Conservation (phyloP, 441 rosid species). For the Adansonia rubrostipa region DNA sequence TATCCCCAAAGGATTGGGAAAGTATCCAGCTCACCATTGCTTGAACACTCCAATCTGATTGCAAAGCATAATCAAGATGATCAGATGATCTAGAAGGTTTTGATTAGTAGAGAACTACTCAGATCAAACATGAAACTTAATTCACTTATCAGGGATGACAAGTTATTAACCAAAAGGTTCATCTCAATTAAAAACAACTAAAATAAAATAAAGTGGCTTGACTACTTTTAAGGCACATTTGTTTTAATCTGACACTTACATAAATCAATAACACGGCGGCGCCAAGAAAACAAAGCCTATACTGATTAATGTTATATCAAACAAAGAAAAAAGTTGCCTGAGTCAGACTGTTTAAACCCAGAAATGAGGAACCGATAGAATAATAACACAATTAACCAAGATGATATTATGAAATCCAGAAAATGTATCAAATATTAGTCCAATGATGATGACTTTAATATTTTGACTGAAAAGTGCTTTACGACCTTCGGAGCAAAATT, state of each 20-base stretch:
- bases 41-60: conserved; percentile 76
- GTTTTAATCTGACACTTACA: neutral
- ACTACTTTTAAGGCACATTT: neutral
- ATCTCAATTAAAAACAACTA: neutral
- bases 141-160: conserved; percentile 1
- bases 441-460: neutral
- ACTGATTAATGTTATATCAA: too few species aligned
- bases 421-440: neutral
- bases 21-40: conserved; percentile 70
- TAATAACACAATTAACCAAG: neutral
- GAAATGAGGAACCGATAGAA: neutral
- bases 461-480: neutral
- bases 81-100: conserved; percentile 9
- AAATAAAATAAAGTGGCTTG: neutral
- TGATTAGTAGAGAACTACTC: neutral
- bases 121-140: neutral
- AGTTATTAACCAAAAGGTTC: neutral
- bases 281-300: too few species aligned
- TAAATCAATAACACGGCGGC: neutral
- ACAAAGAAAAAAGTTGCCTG: too few species aligned
- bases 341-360: too few species aligned
- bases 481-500: neutral
- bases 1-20: conserved; percentile 49
- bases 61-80: conserved; percentile 21
- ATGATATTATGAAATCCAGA: neutral